phyloP scores from a whole-genome alignment of 2,329 filamentous ascomycete species.

The Ramichloridium luteum region DNA sequence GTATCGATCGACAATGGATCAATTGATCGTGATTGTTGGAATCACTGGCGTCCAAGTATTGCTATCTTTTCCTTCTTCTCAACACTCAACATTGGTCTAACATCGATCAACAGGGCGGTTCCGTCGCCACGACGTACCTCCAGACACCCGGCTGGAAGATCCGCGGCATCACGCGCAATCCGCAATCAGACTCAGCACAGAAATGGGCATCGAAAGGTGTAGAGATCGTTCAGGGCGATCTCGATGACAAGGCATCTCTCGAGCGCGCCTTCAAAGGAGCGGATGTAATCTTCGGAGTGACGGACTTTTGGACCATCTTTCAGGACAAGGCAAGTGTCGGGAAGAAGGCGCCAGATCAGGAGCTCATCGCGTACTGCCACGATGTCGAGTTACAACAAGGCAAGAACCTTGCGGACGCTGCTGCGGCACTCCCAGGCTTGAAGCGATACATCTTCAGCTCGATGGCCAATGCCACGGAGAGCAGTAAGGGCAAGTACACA shows the following conservation, averaged over 20 bases:
- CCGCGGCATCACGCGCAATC: slow-evolving; percentile 32
- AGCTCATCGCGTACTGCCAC: too few species aligned
- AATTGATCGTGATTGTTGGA: too few species aligned
- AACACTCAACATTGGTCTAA: slow-evolving; percentile 3
- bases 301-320: slow-evolving; percentile 23
- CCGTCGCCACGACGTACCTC: slow-evolving; percentile 18
- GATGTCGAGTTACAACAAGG: slow-evolving; percentile 19
- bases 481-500: slow-evolving; percentile 16
- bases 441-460: slow-evolving; percentile 18
- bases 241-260: slow-evolving; percentile 22
- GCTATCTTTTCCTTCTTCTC: too few species aligned
- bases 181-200: slow-evolving; percentile 20
- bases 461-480: slow-evolving; percentile 16
- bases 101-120: slow-evolving; percentile 6
- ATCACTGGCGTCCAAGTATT: too few species aligned
- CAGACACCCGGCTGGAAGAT: slow-evolving; percentile 9
- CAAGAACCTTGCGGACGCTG: slow-evolving; percentile 21
- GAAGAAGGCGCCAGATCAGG: slow-evolving; percentile 11
- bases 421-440: slow-evolving; percentile 11
- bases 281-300: slow-evolving; percentile 28
- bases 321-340: slow-evolving; percentile 12
- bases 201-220: slow-evolving; percentile 27
- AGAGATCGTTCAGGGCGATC: slow-evolving; percentile 25
- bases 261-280: slow-evolving; percentile 24
- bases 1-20: too few species aligned